Conservation (phyloP, 345 rosid genomes). For the Citrus hindsii region DNA sequence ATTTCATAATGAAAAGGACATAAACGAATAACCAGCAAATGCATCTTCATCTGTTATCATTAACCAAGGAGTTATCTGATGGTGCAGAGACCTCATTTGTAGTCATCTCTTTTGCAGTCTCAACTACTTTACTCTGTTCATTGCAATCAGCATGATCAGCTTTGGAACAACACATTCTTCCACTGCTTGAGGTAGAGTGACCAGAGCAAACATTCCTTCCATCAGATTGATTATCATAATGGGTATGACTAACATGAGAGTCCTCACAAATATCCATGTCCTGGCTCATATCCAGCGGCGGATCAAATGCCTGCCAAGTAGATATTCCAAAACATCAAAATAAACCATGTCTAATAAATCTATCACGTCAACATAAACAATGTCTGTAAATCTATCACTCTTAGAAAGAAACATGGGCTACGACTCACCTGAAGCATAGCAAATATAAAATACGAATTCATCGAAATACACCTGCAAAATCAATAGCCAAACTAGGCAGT, state of each 20-base stretch:
- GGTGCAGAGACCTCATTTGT: constrained; percentile 30
- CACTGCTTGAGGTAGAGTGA: constrained; percentile 38
- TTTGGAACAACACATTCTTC: constrained; percentile 32
- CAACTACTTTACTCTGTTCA: constrained; percentile 27
- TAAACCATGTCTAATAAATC: not conserved
- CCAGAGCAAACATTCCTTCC: constrained; percentile 42
- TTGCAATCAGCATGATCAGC: constrained; percentile 16
- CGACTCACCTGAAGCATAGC: constrained; percentile 81
- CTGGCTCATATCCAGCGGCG: constrained; percentile 94
- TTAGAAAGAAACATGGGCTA: constrained; percentile 9
- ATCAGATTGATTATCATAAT: constrained; percentile 40
- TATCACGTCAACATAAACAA: not conserved
- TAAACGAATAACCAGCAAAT: constrained; percentile 10
- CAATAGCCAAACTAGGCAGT: constrained; percentile 10
- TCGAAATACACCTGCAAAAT: constrained; percentile 78
- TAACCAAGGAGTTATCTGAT: constrained; percentile 4
- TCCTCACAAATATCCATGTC: constrained; percentile 52
- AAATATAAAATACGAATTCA: constrained; percentile 72
- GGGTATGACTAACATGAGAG: constrained; percentile 35
- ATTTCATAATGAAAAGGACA: constrained; percentile 37
- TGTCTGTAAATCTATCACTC: not conserved
- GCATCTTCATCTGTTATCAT: constrained; percentile 7
- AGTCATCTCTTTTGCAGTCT: constrained; percentile 21
- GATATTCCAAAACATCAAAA: constrained; percentile 9
- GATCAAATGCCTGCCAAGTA: constrained; percentile 83